These are phyloP conservation scores for Entomophthora muscae DNA, from an alignment of 371 early-diverging fungal species.

Conservation along the genomic window DNA sequence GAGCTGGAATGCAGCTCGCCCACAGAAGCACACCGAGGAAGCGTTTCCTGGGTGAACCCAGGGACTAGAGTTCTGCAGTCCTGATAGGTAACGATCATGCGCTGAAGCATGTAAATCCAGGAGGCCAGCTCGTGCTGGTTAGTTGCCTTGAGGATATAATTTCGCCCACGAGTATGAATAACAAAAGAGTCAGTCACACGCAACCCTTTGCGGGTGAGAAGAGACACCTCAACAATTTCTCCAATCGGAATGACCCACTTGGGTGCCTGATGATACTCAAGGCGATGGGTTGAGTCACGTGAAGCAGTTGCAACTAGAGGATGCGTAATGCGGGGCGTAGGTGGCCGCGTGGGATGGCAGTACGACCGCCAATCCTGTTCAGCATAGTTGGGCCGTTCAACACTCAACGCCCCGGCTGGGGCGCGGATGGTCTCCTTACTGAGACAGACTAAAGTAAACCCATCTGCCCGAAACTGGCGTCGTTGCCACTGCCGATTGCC, in stretches of 20 bases:
- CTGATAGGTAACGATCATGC: constrained; percentile 6
- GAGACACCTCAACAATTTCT: constrained; percentile 5
- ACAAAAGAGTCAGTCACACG: constrained; percentile 5
- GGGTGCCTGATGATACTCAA: constrained; percentile 5
- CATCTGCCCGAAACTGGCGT: constrained; percentile 8
- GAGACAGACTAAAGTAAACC: constrained; percentile 7
- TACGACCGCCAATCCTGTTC: neutral
- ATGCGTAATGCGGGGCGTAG: constrained; percentile 1
- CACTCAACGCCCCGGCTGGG: neutral
- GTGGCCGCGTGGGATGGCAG: neutral
- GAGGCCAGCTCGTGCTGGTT: neutral
- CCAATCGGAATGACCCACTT: constrained; percentile 10
- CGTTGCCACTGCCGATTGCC: constrained; percentile 9
- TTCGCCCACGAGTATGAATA: neutral
- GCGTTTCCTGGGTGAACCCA: neutral
- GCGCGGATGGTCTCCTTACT: neutral
- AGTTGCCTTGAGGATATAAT: neutral
- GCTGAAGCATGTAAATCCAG: constrained; percentile 8
- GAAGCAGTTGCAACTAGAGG: constrained; percentile 6
- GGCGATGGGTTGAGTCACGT: neutral
- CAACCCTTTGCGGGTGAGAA: constrained; percentile 7
- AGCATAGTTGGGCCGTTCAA: neutral
- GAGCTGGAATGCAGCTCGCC: neutral
- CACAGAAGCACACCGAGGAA: too few species aligned
- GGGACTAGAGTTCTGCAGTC: neutral